phyloP scores from a whole-genome alignment of 1,139 yeast species.

The Geotrichum carabidarum region DNA sequence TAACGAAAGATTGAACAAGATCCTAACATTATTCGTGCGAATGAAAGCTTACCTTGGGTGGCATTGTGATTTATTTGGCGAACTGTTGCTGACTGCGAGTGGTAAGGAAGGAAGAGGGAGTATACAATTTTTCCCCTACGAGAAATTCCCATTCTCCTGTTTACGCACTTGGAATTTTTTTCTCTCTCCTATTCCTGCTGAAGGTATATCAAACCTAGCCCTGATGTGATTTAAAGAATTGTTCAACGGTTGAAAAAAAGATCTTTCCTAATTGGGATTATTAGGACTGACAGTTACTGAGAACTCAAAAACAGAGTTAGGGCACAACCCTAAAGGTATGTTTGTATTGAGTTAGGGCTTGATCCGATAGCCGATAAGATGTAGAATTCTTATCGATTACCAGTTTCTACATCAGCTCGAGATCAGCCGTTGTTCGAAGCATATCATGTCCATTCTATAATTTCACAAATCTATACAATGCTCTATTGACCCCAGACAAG shows the following conservation, averaged over 20 bases:
- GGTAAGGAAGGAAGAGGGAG: conserved; percentile 14
- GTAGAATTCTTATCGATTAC: too few relatives aligned
- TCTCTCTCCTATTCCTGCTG: neutral
- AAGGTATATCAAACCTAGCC: neutral
- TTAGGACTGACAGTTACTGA: neutral
- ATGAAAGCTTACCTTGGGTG: conserved; percentile 20
- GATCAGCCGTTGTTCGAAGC: too few relatives aligned
- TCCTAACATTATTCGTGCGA: neutral
- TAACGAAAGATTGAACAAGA: too few relatives aligned
- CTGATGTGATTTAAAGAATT: neutral
- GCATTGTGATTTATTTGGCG: conserved; percentile 20
- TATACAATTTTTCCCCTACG: neutral
- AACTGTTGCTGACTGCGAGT: conserved; percentile 17
- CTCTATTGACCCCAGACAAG: conserved; percentile 9
- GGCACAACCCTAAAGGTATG: neutral
- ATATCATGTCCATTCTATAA: too few relatives aligned
- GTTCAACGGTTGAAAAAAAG: neutral
- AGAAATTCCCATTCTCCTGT: neutral
- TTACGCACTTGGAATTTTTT: neutral
- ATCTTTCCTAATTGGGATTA: neutral
- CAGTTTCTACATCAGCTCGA: too few relatives aligned
- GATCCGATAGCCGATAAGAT: neutral
- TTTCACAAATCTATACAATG: too few relatives aligned
- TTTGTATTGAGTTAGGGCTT: neutral
- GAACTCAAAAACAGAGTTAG: neutral